phyloP scores from a whole-genome alignment of 225 moss, liverwort and hornwort genomes.

The Thuidium tamariscinum region DNA sequence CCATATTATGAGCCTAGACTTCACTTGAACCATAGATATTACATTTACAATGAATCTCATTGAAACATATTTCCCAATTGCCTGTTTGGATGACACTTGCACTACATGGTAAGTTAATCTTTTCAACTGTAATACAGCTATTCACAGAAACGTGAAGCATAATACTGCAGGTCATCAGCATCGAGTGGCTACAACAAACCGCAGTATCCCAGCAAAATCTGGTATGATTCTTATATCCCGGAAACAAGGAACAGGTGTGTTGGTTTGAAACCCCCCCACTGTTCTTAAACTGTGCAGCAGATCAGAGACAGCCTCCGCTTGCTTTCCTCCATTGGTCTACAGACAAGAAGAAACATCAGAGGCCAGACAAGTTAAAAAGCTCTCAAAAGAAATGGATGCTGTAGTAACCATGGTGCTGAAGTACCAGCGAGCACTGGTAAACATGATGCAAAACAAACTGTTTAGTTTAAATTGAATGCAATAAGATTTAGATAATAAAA shows the following conservation, averaged over 20 bases:
- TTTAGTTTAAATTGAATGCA: neutral
- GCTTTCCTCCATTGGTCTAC: conserved; percentile 88
- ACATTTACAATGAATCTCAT: neutral
- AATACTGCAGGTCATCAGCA: conserved; percentile 26
- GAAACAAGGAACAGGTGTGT: conserved; percentile 45
- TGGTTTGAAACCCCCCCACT: conserved; percentile 33
- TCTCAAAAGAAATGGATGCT: neutral
- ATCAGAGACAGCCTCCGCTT: conserved; percentile 57
- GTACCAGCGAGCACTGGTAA: neutral
- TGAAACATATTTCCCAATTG: neutral
- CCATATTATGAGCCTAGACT: neutral
- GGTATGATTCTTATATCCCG: conserved; percentile 50
- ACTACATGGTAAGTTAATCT: neutral
- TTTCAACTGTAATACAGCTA: neutral
- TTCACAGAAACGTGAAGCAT: neutral
- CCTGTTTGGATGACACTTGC: neutral
- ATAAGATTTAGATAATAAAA: neutral
- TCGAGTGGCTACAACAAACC: conserved; percentile 81
- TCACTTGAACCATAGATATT: neutral
- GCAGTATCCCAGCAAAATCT: conserved; percentile 69
- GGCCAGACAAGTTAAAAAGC: neutral
- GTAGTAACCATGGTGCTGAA: neutral
- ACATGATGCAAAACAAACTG: neutral
- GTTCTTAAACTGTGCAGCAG: conserved; percentile 53
- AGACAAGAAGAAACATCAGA: neutral